Conservation (phyloP, 805 yeast species). For the Teunomyces tritomae region DNA sequence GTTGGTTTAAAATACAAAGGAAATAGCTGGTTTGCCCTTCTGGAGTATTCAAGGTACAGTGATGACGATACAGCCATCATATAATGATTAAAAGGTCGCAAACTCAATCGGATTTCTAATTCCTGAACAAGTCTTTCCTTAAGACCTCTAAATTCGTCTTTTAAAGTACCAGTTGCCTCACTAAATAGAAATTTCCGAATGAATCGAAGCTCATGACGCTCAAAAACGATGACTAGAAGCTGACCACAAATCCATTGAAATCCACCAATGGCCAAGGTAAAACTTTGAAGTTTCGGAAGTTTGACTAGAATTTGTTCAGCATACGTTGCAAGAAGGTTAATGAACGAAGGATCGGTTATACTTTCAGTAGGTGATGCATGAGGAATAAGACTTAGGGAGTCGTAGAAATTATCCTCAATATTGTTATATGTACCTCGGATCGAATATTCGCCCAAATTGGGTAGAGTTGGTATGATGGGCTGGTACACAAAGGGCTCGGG, state of each 20-base stretch:
- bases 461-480: neutral
- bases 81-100: neutral
- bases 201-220: neutral
- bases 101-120: conserved; percentile 2
- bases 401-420: neutral
- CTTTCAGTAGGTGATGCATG: neutral
- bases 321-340: conserved; percentile 1
- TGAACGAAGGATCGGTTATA: neutral
- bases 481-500: neutral
- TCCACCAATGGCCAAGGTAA: conserved; percentile 4
- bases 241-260: conserved; percentile 5
- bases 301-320: conserved; percentile 3
- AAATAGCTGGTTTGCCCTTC: neutral
- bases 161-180: neutral
- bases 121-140: neutral
- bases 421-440: conserved; percentile 1
- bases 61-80: neutral
- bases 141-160: neutral
- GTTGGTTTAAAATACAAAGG: conserved; percentile 4
- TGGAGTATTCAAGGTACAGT: neutral
- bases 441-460: neutral
- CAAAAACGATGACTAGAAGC: conserved; percentile 1
- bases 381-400: neutral
- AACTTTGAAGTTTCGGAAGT: conserved; percentile 3
- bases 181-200: neutral